Conservation (phyloP, 169 alveolate species). For the Sarcocystis neurona region DNA sequence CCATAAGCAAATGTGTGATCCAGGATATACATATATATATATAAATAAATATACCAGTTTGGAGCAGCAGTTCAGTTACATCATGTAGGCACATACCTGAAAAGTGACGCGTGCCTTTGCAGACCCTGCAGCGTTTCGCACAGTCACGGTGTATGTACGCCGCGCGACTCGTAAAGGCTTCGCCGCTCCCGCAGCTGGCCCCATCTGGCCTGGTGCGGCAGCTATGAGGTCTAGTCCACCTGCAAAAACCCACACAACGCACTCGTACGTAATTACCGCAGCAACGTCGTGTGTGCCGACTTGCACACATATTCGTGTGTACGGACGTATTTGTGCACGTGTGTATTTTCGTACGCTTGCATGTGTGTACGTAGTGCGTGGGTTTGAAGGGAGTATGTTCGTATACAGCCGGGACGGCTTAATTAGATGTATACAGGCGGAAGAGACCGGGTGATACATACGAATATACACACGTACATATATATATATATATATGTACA, state of each 20-base stretch:
- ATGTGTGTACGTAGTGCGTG: not conserved
- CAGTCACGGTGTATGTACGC: conserved; percentile 37
- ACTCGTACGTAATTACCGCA: not conserved
- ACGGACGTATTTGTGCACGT: not conserved
- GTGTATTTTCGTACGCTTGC: not conserved
- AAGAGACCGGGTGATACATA: too few species aligned
- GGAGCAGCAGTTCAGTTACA: too few species aligned
- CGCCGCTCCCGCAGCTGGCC: not conserved
- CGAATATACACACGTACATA: too few species aligned
- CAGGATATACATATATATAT: not conserved
- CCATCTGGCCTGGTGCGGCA: not conserved
- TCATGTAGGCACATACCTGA: conserved; percentile 15
- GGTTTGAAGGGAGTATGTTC: too few species aligned
- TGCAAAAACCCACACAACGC: not conserved
- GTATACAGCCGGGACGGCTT: too few species aligned
- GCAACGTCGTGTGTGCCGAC: not conserved
- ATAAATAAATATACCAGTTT: not conserved
- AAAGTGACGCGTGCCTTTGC: conserved; percentile 52
- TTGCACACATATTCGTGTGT: not conserved
- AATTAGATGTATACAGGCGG: too few species aligned
- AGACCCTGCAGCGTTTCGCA: conserved; percentile 50
- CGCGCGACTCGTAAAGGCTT: conserved; percentile 37
- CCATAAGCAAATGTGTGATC: too few species aligned
- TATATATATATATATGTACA: too few species aligned
- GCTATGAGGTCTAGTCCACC: not conserved